Conservation (phyloP, 1,284 basidiomycete genomes). For the Austroboletus niveus region DNA sequence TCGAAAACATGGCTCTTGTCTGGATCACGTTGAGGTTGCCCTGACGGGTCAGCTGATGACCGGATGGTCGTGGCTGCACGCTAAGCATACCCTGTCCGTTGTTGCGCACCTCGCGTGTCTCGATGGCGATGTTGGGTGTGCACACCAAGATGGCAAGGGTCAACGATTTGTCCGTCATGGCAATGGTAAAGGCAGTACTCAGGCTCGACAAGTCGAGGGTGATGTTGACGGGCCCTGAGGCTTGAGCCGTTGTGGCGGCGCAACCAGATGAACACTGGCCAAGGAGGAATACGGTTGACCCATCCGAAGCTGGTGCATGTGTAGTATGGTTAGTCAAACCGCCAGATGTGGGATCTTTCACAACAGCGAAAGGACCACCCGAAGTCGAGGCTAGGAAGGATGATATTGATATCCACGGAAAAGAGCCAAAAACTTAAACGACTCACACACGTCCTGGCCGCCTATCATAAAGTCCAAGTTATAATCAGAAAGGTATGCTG, state of each 20-base stretch:
- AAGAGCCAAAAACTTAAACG: neutral
- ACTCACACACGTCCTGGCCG: slow-evolving; percentile 9
- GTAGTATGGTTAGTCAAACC: slow-evolving; percentile 25
- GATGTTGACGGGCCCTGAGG: neutral
- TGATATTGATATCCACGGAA: neutral
- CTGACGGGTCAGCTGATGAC: slow-evolving; percentile 14
- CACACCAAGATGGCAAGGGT: slow-evolving; percentile 23
- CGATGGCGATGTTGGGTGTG: slow-evolving; percentile 22
- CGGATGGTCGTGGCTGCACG: slow-evolving; percentile 19
- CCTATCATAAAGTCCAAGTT: slow-evolving; percentile 19
- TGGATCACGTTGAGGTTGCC: slow-evolving; percentile 26
- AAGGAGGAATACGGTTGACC: slow-evolving; percentile 23
- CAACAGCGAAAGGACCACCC: slow-evolving; percentile 1
- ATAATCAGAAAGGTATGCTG: slow-evolving; percentile 16
- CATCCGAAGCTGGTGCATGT: slow-evolving; percentile 12
- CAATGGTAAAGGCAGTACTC: slow-evolving; percentile 13
- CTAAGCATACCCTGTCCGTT: slow-evolving; percentile 16
- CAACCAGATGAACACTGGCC: slow-evolving; percentile 24
- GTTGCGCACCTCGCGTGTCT: slow-evolving; percentile 29
- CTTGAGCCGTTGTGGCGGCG: neutral
- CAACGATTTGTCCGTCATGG: slow-evolving; percentile 16
- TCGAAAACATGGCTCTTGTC: slow-evolving; percentile 19
- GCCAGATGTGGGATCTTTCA: slow-evolving; percentile 8
- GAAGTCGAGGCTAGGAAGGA: neutral
- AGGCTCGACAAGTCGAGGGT: slow-evolving; percentile 14